Conservation (phyloP, 225 moss, liverwort and hornwort genomes). For the Thuidium tamariscinum region DNA sequence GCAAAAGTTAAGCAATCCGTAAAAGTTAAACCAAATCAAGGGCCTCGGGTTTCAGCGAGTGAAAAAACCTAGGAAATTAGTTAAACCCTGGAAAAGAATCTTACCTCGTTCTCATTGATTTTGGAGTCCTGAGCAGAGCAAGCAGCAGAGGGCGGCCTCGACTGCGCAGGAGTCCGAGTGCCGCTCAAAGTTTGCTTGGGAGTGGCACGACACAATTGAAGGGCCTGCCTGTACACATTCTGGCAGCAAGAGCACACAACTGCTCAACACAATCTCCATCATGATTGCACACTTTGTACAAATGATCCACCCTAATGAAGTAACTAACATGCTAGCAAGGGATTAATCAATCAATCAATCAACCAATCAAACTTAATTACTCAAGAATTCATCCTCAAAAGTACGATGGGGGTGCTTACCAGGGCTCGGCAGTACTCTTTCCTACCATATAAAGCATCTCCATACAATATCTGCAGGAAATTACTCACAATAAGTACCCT, state of each 20-base stretch:
- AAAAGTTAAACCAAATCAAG: not conserved
- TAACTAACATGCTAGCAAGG: not conserved
- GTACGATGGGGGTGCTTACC: slow-evolving; percentile 26
- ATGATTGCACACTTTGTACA: not conserved
- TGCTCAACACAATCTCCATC: slow-evolving; percentile 11
- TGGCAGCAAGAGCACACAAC: slow-evolving; percentile 41
- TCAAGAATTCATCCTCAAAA: not conserved
- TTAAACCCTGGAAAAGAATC: not conserved
- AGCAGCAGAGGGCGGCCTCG: slow-evolving; percentile 41
- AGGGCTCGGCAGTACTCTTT: slow-evolving; percentile 83
- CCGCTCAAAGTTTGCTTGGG: slow-evolving; percentile 59
- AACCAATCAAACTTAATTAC: not conserved
- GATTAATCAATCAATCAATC: not conserved
- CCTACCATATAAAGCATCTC: slow-evolving; percentile 80
- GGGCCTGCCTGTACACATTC: slow-evolving; percentile 83
- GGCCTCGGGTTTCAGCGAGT: not conserved
- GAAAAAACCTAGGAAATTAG: not conserved
- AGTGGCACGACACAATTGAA: slow-evolving; percentile 68
- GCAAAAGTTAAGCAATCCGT: not conserved
- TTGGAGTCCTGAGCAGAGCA: slow-evolving; percentile 24
- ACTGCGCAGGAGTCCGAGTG: slow-evolving; percentile 50
- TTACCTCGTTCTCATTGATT: slow-evolving; percentile 82
- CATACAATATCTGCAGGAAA: slow-evolving; percentile 48
- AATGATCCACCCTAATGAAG: not conserved
- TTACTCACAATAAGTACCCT: not conserved